Percentiles rank a stretch among this genome's conserved stretches.
phyloP scores from a whole-genome alignment of 345 rosid genomes.

The Eucalyptus leucophloia region DNA sequence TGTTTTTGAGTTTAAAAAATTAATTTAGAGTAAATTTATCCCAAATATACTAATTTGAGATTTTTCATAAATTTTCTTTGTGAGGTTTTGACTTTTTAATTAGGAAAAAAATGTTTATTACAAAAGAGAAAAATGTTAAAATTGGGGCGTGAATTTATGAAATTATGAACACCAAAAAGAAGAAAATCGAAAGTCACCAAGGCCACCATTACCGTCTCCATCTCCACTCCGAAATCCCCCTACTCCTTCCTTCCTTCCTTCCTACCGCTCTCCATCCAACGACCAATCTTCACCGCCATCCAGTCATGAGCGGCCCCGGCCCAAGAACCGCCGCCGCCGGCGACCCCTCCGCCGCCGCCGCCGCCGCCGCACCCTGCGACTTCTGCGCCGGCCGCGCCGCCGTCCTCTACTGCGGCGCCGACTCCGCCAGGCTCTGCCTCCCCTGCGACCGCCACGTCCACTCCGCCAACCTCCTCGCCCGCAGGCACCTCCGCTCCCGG shows the following conservation, averaged over 20 bases:
- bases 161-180: background rate
- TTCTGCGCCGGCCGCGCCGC: conserved; percentile 64
- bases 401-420: conserved; percentile 78
- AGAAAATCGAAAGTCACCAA: background rate
- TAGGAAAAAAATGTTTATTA: too few relatives aligned
- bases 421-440: conserved; percentile 79
- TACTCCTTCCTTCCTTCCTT: background rate
- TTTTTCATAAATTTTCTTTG: too few relatives aligned
- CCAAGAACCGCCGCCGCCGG: conserved; percentile 5
- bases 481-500: conserved; percentile 82
- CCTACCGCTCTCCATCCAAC: background rate
- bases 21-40: too few relatives aligned
- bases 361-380: conserved; percentile 35
- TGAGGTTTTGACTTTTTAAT: too few relatives aligned
- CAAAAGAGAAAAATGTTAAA: background rate
- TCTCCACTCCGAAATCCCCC: background rate
- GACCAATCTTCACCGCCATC: background rate
- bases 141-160: background rate
- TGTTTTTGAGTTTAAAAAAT: too few relatives aligned
- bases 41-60: rapidly evolving
- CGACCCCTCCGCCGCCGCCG: conserved; percentile 3
- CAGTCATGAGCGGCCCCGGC: conserved; percentile 19
- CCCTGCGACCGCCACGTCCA: conserved; percentile 89
- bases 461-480: conserved; percentile 71
- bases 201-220: background rate